Evolutionary conservation across 2,329 filamentous ascomycete genomes (phyloP).

Genomic region (Colletotrichum tropicicola): DNA sequence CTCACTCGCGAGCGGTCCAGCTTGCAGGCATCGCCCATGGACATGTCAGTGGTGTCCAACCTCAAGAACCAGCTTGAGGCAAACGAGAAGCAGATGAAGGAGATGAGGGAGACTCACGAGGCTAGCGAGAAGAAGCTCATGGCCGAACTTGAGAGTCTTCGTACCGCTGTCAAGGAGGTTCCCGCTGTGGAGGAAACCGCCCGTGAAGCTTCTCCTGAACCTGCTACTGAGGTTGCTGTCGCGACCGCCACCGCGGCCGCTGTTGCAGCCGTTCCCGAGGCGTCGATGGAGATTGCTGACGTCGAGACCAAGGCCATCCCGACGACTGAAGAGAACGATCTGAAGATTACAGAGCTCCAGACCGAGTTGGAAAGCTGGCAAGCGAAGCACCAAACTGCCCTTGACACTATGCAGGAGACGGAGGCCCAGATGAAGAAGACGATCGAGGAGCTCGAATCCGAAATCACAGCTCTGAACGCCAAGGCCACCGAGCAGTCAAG

Average conservation of each 20-base stretch:
- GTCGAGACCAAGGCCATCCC: constrained; percentile 41
- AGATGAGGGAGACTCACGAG: constrained; percentile 78
- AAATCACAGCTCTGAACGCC: constrained; percentile 63
- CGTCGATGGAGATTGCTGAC: constrained; percentile 34
- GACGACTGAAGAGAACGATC: constrained; percentile 53
- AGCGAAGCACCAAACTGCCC: constrained; percentile 74
- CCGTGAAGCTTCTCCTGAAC: constrained; percentile 21
- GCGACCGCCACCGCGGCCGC: constrained; percentile 19
- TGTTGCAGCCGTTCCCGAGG: constrained; percentile 23
- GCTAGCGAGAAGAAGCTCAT: constrained; percentile 79
- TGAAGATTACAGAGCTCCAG: constrained; percentile 73
- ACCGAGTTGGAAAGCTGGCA: constrained; percentile 80
- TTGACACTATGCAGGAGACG: constrained; percentile 76
- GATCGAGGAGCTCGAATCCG: constrained; percentile 76
- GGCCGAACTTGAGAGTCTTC: constrained; percentile 75
- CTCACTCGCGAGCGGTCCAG: constrained; percentile 93
- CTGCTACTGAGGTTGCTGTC: constrained; percentile 12
- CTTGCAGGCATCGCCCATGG: constrained; percentile 83
- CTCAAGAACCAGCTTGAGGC: constrained; percentile 89
- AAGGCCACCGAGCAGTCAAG: constrained; percentile 54
- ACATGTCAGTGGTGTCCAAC: constrained; percentile 88
- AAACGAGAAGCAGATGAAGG: constrained; percentile 81
- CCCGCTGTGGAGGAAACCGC: constrained; percentile 12
- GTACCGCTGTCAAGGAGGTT: constrained; percentile 53
- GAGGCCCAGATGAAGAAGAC: constrained; percentile 78